A percentile compares a stretch with the other conserved stretches of the same genome.
phyloP scores from a whole-genome alignment of 371 early-diverging fungal genomes.

The Astathelohania contejeani region DNA sequence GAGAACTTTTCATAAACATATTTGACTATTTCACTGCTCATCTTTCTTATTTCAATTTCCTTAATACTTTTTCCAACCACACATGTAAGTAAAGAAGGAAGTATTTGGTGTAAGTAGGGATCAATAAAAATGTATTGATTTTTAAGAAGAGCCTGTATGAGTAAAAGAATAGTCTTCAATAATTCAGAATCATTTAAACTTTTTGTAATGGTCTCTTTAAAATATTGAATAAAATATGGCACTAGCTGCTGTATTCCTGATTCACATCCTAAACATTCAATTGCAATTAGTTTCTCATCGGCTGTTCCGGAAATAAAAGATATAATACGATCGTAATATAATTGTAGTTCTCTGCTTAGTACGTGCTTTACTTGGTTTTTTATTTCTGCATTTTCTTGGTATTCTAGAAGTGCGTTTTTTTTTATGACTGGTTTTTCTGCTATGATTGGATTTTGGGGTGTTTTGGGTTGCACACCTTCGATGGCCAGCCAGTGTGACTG shows the following conservation, averaged over 20 bases:
- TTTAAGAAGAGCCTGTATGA: constrained; percentile 64
- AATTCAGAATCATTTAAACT: constrained; percentile 47
- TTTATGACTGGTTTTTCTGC: constrained; percentile 53
- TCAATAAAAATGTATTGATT: constrained; percentile 83
- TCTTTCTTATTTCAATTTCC: constrained; percentile 34
- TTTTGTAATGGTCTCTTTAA: constrained; percentile 60
- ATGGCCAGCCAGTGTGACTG: constrained; percentile 90
- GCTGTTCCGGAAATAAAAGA: constrained; percentile 63
- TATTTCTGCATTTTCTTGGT: constrained; percentile 48
- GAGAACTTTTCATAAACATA: constrained; percentile 48
- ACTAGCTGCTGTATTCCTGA: constrained; percentile 87
- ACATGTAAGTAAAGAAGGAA: constrained; percentile 82
- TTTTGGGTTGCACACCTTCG: constrained; percentile 94
- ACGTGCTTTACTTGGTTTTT: constrained; percentile 57
- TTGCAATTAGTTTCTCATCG: constrained; percentile 58
- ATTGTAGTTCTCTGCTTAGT: constrained; percentile 75
- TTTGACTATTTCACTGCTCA: constrained; percentile 46
- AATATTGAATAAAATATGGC: constrained; percentile 87
- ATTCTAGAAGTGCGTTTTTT: constrained; percentile 60
- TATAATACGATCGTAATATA: constrained; percentile 85
- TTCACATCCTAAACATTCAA: constrained; percentile 66
- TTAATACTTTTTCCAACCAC: constrained; percentile 69
- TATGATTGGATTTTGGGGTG: constrained; percentile 85
- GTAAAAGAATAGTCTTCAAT: constrained; percentile 59
- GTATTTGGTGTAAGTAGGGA: constrained; percentile 91